Conservation (phyloP, 2,329 filamentous ascomycete species). For the Colletotrichum sp. region DNA sequence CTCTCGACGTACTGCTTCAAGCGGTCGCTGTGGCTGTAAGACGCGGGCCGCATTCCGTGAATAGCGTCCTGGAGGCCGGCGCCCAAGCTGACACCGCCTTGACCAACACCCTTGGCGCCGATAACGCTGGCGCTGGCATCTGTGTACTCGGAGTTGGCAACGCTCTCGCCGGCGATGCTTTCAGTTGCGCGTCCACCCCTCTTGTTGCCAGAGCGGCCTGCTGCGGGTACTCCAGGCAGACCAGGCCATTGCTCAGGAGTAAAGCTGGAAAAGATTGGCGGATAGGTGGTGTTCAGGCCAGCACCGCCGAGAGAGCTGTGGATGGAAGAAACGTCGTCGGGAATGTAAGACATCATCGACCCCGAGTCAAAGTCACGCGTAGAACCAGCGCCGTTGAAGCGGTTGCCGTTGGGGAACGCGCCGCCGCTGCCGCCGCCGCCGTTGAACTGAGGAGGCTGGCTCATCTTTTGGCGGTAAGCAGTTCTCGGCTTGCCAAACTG, state of each 20-base stretch:
- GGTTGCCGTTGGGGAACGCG: constrained; percentile 31
- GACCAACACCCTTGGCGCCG: constrained; percentile 75
- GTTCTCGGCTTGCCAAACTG: constrained; percentile 96
- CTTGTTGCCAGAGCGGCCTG: constrained; percentile 70
- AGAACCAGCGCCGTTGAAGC: constrained; percentile 28
- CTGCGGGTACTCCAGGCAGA: constrained; percentile 66
- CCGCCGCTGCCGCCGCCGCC: constrained; percentile 25
- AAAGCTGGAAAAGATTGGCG: constrained; percentile 95
- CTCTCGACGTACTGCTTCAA: constrained; percentile 94
- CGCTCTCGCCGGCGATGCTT: constrained; percentile 89
- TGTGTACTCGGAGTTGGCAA: constrained; percentile 88
- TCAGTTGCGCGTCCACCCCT: constrained; percentile 70
- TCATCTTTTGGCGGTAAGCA: constrained; percentile 87
- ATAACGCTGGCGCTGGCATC: constrained; percentile 82
- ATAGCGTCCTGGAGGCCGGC: constrained; percentile 78
- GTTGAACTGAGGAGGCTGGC: constrained; percentile 73
- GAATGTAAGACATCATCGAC: constrained; percentile 93
- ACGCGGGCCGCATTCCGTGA: constrained; percentile 67
- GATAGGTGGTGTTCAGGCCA: constrained; percentile 81
- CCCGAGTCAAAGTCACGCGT: constrained; percentile 73
- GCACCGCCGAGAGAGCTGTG: constrained; percentile 91
- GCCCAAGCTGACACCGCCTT: constrained; percentile 86
- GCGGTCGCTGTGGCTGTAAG: constrained; percentile 83
- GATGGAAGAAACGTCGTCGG: constrained; percentile 95
- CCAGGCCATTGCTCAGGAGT: constrained; percentile 87